Evolutionary conservation across 495 filamentous ascomycete genomes (phyloP).

Genomic region (Aspergillus carlsbadensis): DNA sequence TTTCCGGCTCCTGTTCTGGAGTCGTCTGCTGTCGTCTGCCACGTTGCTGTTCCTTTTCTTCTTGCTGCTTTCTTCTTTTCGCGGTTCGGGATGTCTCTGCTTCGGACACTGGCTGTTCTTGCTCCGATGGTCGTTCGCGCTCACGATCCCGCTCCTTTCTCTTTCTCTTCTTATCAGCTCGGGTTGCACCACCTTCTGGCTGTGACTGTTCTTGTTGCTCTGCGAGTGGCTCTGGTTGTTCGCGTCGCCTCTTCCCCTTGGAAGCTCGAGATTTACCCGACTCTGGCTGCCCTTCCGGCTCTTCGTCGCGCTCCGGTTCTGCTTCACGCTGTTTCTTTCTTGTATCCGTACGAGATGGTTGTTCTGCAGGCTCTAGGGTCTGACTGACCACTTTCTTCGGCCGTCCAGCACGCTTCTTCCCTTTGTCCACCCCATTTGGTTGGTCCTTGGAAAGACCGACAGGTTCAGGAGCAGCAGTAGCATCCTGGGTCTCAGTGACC

Average conservation of each 20-base stretch:
- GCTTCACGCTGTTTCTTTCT: neutral
- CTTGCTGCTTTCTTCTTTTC: neutral
- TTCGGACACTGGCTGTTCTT: neutral
- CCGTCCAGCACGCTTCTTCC: conserved; percentile 18
- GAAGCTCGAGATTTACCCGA: neutral
- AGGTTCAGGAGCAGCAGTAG: neutral
- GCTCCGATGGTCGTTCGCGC: too few species aligned
- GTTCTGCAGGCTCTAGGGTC: neutral
- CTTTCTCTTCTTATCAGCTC: neutral
- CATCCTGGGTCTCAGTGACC: neutral
- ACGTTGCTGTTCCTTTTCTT: neutral
- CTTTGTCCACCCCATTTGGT: neutral
- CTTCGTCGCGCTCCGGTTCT: neutral
- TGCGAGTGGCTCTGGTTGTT: neutral
- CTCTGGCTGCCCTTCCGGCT: neutral
- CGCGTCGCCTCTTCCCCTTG: neutral
- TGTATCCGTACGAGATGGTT: neutral
- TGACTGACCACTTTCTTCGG: conserved; percentile 8
- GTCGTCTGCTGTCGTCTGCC: too few species aligned
- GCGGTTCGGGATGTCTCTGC: neutral
- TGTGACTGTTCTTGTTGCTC: neutral
- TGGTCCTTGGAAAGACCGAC: neutral
- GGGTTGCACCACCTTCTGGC: neutral
- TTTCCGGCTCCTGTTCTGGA: conserved; percentile 3
- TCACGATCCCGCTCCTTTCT: neutral